phyloP scores from a whole-genome alignment of 2,329 filamentous ascomycete genomes.

The Phialemonium atrogriseum region DNA sequence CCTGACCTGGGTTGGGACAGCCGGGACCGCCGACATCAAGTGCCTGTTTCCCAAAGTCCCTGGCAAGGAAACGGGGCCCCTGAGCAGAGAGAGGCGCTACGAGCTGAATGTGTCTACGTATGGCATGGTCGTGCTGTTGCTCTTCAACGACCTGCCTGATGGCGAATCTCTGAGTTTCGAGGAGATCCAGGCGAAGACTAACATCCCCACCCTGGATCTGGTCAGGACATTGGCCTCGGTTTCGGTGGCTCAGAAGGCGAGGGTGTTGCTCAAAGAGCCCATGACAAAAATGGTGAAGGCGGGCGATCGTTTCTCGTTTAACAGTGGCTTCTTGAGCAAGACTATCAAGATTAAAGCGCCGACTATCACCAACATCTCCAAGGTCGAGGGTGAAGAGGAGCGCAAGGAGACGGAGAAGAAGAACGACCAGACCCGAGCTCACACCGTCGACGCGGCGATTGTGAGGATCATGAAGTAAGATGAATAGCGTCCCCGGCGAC shows the following conservation, averaged over 20 bases:
- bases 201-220: slow-evolving; percentile 67
- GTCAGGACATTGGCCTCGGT: slow-evolving; percentile 73
- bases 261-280: slow-evolving; percentile 73
- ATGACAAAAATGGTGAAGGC: slow-evolving; percentile 68
- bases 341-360: slow-evolving; percentile 84
- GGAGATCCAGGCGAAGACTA: slow-evolving; percentile 75
- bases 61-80: slow-evolving; percentile 55
- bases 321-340: slow-evolving; percentile 72
- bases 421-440: slow-evolving; percentile 62
- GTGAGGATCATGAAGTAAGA: slow-evolving; percentile 82
- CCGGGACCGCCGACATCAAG: slow-evolving; percentile 77
- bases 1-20: slow-evolving; percentile 68
- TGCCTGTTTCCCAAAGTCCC: slow-evolving; percentile 66
- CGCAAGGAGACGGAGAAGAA: slow-evolving; percentile 65
- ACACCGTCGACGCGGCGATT: slow-evolving; percentile 67
- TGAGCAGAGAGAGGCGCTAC: slow-evolving; percentile 63
- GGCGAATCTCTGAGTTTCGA: slow-evolving; percentile 50
- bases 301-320: slow-evolving; percentile 75
- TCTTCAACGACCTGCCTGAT: slow-evolving; percentile 73
- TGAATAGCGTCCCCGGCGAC: not conserved
- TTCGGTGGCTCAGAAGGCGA: slow-evolving; percentile 73
- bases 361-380: slow-evolving; percentile 71
- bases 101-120: slow-evolving; percentile 91
- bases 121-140: slow-evolving; percentile 78
- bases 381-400: slow-evolving; percentile 69